Conservation (phyloP, 2,329 filamentous ascomycete genomes). For the Claviceps cyperi region DNA sequence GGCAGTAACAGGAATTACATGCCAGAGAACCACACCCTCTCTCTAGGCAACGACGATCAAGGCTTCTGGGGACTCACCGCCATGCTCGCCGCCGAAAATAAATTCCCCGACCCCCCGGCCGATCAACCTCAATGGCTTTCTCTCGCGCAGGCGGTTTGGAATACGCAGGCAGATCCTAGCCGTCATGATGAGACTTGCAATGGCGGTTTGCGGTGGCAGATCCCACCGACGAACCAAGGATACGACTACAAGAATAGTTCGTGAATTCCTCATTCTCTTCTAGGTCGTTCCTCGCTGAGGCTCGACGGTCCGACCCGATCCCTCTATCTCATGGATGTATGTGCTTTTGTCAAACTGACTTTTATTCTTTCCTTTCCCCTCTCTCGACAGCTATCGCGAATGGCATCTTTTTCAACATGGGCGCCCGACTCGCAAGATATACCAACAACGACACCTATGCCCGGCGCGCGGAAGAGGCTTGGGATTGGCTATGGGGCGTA, state of each 20-base stretch:
- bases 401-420: conserved; percentile 49
- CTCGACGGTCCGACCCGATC: no score
- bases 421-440: conserved; percentile 57
- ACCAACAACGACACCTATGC: conserved; percentile 51
- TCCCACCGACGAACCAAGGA: conserved; percentile 56
- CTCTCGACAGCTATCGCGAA: conserved; percentile 37
- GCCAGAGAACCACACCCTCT: conserved; percentile 34
- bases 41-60: conserved; percentile 48
- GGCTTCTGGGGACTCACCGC: conserved; percentile 50
- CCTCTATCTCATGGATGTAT: no score
- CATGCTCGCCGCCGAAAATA: conserved; percentile 42
- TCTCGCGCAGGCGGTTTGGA: conserved; percentile 49
- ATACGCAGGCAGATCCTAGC: conserved; percentile 33
- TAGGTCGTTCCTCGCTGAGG: no score
- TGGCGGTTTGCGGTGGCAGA: conserved; percentile 59
- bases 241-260: conserved; percentile 57
- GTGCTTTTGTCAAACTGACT: no score
- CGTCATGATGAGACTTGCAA: conserved; percentile 43
- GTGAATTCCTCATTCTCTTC: background rate
- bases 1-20: conserved; percentile 38
- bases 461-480: conserved; percentile 45
- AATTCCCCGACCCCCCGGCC: conserved; percentile 36
- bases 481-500: conserved; percentile 34
- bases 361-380: background rate
- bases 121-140: conserved; percentile 36